Base-by-base conservation (phyloP, 345 rosid genomes). In the Pugionium cornutum region DNA sequence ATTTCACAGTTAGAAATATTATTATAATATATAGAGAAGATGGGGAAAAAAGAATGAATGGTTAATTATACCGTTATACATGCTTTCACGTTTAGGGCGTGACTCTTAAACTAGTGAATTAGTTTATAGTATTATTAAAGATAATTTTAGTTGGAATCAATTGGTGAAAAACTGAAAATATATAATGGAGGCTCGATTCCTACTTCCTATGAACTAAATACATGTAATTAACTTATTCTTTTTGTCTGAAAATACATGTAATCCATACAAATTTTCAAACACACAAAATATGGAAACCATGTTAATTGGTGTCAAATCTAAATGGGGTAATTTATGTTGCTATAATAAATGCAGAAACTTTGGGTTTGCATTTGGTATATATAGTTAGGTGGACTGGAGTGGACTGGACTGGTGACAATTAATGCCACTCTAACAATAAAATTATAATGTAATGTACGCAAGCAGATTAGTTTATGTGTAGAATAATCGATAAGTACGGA, bases 31-130 rank as follows among this genome's bases (percentile, higher is more conserved):
- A 9, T 34, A 45, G 55, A 62, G 68, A 62, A 70, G 49, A 53
- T 37, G 30, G 18, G 44, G 31, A 10, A 47, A 39, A 62, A 69
- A 47, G 69, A 54, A 62, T 62, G 57, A 37, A 53, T 63, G 29
- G 56, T 62, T 56, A 45, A 28, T 27, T 29, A 43, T 53, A 33
- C 67, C 55, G 34, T 27, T 36, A 43, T 43, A 33, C 62, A 70
- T 55, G 52, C 26, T 55, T 49, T 56, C 70, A 58, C 64, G 76
- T 64, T 57, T 64, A 72, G 47, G 70, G 70, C 60, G 69, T 72
- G 70, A 72, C 53, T 57, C 52, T 41, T 37, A 30, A 68, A 40
- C 18, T 57, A 50, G 58, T 32, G 26, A 5, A 33, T 41, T 71
- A 55, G n/a, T 63, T 55, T 47, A 26, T 39, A 41, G 18, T 50